Percentiles rank a stretch among this genome's conserved stretches.
Conservation (phyloP, 345 rosid genomes). For the Brassica nigra region DNA sequence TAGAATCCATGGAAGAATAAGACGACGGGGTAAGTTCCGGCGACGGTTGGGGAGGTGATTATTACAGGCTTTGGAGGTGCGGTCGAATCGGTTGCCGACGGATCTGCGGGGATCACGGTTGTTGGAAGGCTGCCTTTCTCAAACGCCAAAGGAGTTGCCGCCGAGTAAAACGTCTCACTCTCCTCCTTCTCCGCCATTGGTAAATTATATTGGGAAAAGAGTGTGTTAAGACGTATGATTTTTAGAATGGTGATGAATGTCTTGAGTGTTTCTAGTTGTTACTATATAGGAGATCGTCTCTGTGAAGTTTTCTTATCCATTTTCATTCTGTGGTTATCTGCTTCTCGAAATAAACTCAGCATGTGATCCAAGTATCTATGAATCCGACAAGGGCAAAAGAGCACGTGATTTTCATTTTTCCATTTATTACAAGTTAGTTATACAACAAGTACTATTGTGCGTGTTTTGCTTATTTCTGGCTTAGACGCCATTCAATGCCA, state of each 20-base stretch:
- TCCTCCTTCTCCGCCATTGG: conserved; percentile 16
- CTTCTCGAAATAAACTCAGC: background rate
- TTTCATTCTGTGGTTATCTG: background rate
- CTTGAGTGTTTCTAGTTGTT: conserved; percentile 2
- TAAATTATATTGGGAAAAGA: background rate
- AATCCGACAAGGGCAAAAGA: conserved; percentile 12
- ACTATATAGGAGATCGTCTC: background rate
- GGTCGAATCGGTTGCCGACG: conserved; percentile 7
- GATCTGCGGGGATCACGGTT: conserved; percentile 18
- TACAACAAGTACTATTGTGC: background rate
- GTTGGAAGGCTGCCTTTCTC: conserved; percentile 33
- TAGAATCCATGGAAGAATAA: conserved; percentile 42
- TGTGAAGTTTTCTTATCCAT: background rate
- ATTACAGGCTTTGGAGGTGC: conserved; percentile 36
- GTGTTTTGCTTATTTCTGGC: background rate
- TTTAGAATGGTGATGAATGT: background rate
- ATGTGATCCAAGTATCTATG: background rate
- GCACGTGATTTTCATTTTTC: conserved; percentile 18
- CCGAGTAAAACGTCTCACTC: background rate
- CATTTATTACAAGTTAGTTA: background rate
- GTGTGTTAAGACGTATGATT: background rate
- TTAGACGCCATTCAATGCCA: background rate
- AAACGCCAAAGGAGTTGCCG: conserved; percentile 19
- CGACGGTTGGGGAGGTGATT: conserved; percentile 30
- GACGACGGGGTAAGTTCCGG: conserved; percentile 42